Percentiles rank a stretch among this genome's conserved stretches.
Conservation (phyloP, 169 alveolate species). For the Babesia caballi region DNA sequence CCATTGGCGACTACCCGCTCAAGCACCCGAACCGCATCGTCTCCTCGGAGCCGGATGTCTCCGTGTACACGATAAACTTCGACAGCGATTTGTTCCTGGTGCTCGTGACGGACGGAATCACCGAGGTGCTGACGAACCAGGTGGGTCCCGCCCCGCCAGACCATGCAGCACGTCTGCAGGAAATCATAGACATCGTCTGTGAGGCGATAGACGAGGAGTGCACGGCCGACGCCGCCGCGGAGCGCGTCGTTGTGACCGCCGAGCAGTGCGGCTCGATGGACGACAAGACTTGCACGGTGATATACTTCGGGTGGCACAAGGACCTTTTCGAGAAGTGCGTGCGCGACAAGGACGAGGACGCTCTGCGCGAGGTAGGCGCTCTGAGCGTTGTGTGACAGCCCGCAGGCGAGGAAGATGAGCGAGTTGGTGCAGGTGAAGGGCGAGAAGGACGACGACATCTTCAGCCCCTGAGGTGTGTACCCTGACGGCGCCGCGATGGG, state of each 20-base stretch:
- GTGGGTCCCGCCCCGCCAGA: conserved; percentile 2
- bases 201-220: conserved; percentile 41
- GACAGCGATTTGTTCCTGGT: conserved; percentile 70
- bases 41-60: conserved; percentile 65
- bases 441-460: conserved; percentile 36
- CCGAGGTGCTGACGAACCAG: conserved; percentile 68
- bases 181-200: conserved; percentile 41
- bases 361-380: background rate
- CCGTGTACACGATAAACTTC: conserved; percentile 70
- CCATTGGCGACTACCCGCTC: conserved; percentile 67
- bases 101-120: conserved; percentile 69
- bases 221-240: conserved; percentile 66
- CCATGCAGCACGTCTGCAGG: background rate
- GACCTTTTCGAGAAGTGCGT: conserved; percentile 58
- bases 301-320: conserved; percentile 74
- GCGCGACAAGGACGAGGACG: conserved; percentile 28
- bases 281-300: conserved; percentile 77
- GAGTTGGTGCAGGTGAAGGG: background rate
- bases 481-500: background rate
- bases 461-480: conserved; percentile 11
- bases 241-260: conserved; percentile 69
- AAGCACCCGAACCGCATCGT: conserved; percentile 67
- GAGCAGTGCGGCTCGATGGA: conserved; percentile 66
- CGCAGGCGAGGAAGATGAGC: background rate
- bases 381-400: background rate